phyloP scores from a whole-genome alignment of 2,329 filamentous ascomycete species.

The Colletotrichum kahawae region DNA sequence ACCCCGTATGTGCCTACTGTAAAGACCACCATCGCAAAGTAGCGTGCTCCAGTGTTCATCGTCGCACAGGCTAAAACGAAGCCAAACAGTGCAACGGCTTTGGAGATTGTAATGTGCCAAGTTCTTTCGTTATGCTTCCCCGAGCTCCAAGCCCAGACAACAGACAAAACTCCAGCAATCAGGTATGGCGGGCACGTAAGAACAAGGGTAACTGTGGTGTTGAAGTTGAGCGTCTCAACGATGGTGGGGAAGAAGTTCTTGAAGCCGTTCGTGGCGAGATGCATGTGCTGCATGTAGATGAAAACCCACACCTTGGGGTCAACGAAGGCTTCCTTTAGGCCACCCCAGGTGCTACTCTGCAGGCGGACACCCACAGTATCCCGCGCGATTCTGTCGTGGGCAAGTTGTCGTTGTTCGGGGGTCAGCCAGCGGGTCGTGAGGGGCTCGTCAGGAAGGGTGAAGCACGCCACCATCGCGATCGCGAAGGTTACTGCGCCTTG shows the following conservation, averaged over 20 bases:
- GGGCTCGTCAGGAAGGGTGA: constrained; percentile 41
- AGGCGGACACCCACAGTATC: constrained; percentile 31
- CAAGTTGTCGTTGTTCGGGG: constrained; percentile 42
- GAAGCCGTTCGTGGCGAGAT: constrained; percentile 48
- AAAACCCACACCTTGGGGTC: constrained; percentile 52
- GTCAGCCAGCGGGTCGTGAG: constrained; percentile 40
- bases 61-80: constrained; percentile 30
- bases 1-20: constrained; percentile 32
- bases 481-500: constrained; percentile 32
- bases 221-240: constrained; percentile 42
- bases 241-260: constrained; percentile 46
- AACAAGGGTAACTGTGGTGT: constrained; percentile 44
- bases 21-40: constrained; percentile 34
- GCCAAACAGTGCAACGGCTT: constrained; percentile 38
- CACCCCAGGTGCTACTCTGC: constrained; percentile 38
- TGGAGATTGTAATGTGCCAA: constrained; percentile 50
- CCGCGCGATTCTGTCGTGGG: constrained; percentile 40
- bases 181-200: constrained; percentile 50
- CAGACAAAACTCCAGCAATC: constrained; percentile 40
- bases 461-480: constrained; percentile 33
- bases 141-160: constrained; percentile 32
- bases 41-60: constrained; percentile 32
- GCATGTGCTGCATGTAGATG: constrained; percentile 52
- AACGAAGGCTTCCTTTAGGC: constrained; percentile 43
- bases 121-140: constrained; percentile 52